These are phyloP conservation scores for Taphrina flavorubra DNA, from an alignment of 1,139 yeast genomes.

Conservation along the genomic window DNA sequence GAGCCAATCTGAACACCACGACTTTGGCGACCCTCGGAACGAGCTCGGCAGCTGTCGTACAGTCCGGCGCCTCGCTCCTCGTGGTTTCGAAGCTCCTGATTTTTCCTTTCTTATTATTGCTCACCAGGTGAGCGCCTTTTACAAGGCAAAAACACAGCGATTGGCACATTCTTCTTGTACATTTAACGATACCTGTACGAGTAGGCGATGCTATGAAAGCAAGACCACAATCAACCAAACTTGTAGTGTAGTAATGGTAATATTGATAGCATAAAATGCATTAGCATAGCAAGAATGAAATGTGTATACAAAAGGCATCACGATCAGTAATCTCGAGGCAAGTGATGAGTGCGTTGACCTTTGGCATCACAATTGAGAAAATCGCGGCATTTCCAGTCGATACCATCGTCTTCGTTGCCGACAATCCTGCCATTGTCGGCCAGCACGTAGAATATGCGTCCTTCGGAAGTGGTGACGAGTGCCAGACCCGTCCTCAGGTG, in stretches of 20 bases:
- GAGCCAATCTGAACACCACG: background rate
- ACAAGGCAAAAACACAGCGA: background rate
- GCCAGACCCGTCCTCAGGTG: constrained; percentile 22
- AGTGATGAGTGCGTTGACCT: constrained; percentile 5
- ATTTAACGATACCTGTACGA: background rate
- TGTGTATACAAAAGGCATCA: background rate
- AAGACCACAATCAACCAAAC: background rate
- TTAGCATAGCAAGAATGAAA: constrained; percentile 3
- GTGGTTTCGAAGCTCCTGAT: background rate
- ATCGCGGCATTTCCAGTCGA: constrained; percentile 18
- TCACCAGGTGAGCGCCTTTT: background rate
- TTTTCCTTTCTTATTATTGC: constrained; percentile 11
- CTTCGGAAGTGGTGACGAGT: constrained; percentile 20
- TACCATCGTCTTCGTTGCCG: constrained; percentile 21
- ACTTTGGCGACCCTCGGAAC: background rate
- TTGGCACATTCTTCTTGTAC: constrained; percentile 3
- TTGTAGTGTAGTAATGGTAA: constrained; percentile 7
- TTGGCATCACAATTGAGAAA: constrained; percentile 20
- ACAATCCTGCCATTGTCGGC: constrained; percentile 26
- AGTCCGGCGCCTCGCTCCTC: background rate
- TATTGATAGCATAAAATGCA: constrained; percentile 1
- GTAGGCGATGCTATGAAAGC: background rate
- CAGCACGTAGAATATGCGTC: constrained; percentile 16
- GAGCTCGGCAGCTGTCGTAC: background rate
- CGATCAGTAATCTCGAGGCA: background rate